Evolutionary conservation across 2,329 filamentous ascomycete species (phyloP), one percentile per base, ranked within the genome.

Genomic region (Beauveria caledonica): DNA sequence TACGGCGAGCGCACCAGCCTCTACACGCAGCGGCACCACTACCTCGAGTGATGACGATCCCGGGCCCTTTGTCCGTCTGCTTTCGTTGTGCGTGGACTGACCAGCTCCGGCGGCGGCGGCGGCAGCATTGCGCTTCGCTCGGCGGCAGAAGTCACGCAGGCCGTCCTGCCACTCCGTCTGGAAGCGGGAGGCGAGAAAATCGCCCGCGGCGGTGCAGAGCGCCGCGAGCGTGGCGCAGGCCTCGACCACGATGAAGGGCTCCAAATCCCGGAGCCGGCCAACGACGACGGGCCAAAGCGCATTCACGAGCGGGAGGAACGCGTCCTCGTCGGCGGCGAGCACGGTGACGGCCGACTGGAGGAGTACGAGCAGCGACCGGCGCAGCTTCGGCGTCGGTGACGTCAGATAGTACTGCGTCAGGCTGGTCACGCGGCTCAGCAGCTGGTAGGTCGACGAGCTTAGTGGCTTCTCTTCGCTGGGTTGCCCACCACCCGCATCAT

Each of bases 391-490:
- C 0, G 91, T 92, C 0, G 90, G 86, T 0, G 91, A 92, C 6
- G 93, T 92, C 11, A 99, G 82, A 72, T 97, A 94, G 70, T 96
- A 87, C 68, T 96, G 92, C 5, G 92, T 93, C 1, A 96, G 84
- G 53, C 84, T 83, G 25, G 92, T 85, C 60, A 99, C 94, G 61
- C 87, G 87, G 39, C 91, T 80, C 3, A 97, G 83, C 11, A 97
- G 81, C n/a, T 80, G 80, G 72, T 95, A 95, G 0, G 89, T 90
- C 65, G 89, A 88, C 50, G 88, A 89, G 40, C 86, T 86, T n/a
- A 86, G 84, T 21, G 82, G 78, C 61, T 84, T 80, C 48, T 72
- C 72, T 40, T 72, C 64, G 25, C 70, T 64, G 66, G 68, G 63
- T 60, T 67, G 40, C 36, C 68, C 60, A 9, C 69, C 63, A 33